phyloP scores from a whole-genome alignment of 2,329 filamentous ascomycete species.

The Hymenoscyphus salicellus region DNA sequence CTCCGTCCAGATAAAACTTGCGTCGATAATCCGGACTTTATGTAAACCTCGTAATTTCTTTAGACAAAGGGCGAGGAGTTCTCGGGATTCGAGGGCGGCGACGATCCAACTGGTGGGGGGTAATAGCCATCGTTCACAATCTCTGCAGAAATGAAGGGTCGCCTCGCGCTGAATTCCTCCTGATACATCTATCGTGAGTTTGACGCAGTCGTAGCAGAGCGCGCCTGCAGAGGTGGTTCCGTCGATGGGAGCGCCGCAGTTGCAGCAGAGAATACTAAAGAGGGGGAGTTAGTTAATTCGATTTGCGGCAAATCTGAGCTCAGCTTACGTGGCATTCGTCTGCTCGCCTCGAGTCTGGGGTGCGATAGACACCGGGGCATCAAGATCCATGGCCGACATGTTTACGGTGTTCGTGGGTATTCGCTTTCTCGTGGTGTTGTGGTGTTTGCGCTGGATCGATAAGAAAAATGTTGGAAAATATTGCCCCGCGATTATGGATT shows the following conservation, averaged over 20 bases:
- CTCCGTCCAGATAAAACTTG: constrained; percentile 96
- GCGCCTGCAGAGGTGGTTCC: constrained; percentile 82
- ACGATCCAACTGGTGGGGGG: constrained; percentile 84
- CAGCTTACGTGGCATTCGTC: constrained; percentile 52
- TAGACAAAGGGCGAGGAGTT: constrained; percentile 87
- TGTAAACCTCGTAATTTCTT: constrained; percentile 81
- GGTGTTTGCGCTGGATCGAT: constrained; percentile 22
- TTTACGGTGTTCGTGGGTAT: constrained; percentile 31
- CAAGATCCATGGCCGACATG: constrained; percentile 59
- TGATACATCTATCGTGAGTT: constrained; percentile 90
- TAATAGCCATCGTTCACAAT: constrained; percentile 91
- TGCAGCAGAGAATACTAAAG: constrained; percentile 87
- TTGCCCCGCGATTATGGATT: constrained; percentile 24
- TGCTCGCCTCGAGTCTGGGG: constrained; percentile 35
- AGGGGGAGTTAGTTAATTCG: constrained; percentile 22
- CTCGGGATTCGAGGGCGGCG: constrained; percentile 81
- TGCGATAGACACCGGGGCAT: constrained; percentile 51
- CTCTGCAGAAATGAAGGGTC: constrained; percentile 83
- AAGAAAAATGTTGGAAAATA: constrained; percentile 25
- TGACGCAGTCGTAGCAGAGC: constrained; percentile 93
- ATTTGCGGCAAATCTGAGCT: constrained; percentile 5
- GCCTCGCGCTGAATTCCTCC: constrained; percentile 88
- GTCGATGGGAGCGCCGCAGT: constrained; percentile 94
- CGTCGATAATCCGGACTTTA: constrained; percentile 92
- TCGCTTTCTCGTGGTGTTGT: constrained; percentile 15